Evolutionary conservation across 2,329 filamentous ascomycete genomes (phyloP), one percentile per base, ranked within the genome.

Genomic region (Penicillium sumatraense): DNA sequence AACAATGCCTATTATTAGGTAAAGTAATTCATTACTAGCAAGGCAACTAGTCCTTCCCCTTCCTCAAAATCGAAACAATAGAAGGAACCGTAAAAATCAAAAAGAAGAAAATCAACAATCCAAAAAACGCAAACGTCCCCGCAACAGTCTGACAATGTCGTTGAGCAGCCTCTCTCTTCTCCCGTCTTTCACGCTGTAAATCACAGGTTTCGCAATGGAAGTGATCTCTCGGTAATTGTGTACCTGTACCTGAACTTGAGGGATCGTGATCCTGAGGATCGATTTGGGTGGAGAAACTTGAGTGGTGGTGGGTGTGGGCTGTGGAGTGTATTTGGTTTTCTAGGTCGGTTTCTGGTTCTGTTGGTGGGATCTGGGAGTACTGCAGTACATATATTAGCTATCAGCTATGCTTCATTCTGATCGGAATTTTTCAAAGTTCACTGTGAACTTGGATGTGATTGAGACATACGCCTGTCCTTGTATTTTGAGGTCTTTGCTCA

Each of bases 131-230:
- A n/a, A 63, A 60, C 0, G 59, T 62, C 38, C 3, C 18, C 5
- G 60, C 49, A n/a, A 63, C 59, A 10, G 51, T 53, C 9, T 10
- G 21, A 27, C 61, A 63, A 3, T 27, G 26, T 5, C 26, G 40
- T 9, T 18, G 23, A n/a, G 26, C 36, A 16, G 49, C 45, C 3
- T 16, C 16, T 23, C 23, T 45, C 31, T 31, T 46, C 33, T 62
- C 59, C 21, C 51, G 52, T 13, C 51, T 45, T 3, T 62, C 59
- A 13, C 33, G 41, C n/a, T 53, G 57, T 1, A 51, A 35, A 53
- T 63, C 61, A 40, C 61, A 63, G 18, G 53, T 55, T 2, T 59
- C 57, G 42, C 61, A 63, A 29, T 63, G 61, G 9, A 35, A 21
- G 26, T 63, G 61, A 20, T 46, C 40, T 2, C 20, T 23, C 6